Evolutionary conservation across 2,329 filamentous ascomycete genomes (phyloP), one percentile per base, ranked within the genome.

Genomic region (Sphaerulina populicola): DNA sequence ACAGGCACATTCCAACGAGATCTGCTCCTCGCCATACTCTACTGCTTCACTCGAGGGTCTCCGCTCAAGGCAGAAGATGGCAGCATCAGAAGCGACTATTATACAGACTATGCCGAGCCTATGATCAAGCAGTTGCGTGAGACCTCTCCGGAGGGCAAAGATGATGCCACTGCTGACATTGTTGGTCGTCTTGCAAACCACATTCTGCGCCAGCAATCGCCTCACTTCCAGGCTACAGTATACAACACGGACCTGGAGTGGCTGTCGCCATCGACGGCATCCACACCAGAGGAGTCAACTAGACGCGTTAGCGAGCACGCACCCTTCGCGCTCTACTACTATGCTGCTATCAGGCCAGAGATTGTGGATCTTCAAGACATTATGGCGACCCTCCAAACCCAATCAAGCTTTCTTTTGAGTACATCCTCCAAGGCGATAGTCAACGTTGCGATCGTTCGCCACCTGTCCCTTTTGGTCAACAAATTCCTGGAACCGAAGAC

Each of bases 131-230:
- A 71, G 27, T 60, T 68, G 18, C 66, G 66, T 5, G 67, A 65
- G 27, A 62, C 64, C 2, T 59, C 65, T 33, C 54, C 55, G 5
- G 63, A 65, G 2, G 65, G 68, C 38, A 60, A 70, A 30, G 74
- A 82, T 56, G 71, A 77, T 45, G 67, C 69, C 4, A 74, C 78
- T 6, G 66, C 83, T 6, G 79, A 84, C 52, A 72, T 80, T 6
- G 72, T 83, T 14, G 82, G 81, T 18, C 73, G 78, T 39, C 73
- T 85, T 33, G 75, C 74, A 60, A 82, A 79, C 57, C 66, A 81
- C 41, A 77, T 84, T 41, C 69, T 84, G 30, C 72, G 77, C 41
- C 70, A 74, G 11, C 73, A 81, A 44, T 71, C 77, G 1, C 57
- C 63, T 2, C 69, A 72, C 31, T 68, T 74, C 42, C 76, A 78